These are phyloP conservation scores for Solanum clarkiae DNA, from an alignment of 257 asterid species.

Conservation along the genomic window DNA sequence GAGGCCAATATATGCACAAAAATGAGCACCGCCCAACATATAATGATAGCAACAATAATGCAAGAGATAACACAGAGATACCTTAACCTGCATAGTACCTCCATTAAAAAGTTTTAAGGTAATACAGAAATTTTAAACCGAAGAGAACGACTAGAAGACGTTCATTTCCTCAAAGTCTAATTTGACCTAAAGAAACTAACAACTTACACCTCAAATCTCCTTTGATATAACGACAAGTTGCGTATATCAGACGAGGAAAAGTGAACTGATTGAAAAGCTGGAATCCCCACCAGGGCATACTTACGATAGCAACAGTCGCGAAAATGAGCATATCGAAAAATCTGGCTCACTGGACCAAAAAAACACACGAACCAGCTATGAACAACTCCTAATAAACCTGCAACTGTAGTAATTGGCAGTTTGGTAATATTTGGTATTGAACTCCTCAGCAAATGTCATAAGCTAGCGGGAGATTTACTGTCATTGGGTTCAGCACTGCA, in stretches of 20 bases:
- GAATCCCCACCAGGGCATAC: neutral
- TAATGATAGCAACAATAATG: neutral
- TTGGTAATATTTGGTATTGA: neutral
- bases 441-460: conserved; percentile 1
- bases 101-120: neutral
- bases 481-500: neutral
- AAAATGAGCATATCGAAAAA: neutral
- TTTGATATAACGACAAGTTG: neutral
- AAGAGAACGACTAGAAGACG: neutral
- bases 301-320: neutral
- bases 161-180: neutral
- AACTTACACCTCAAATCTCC: neutral
- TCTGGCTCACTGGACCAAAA: conserved; percentile 20
- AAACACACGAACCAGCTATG: conserved; percentile 15
- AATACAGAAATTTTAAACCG: neutral
- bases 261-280: neutral
- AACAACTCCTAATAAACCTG: neutral
- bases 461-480: neutral
- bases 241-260: neutral
- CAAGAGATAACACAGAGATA: neutral
- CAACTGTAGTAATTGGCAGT: neutral
- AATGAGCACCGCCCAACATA: neutral
- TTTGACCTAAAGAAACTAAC: neutral
- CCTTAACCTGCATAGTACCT: neutral
- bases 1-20: neutral